These are phyloP conservation scores for Aquilaria yunnanensis DNA, from an alignment of 345 rosid genomes.

Conservation along the genomic window DNA sequence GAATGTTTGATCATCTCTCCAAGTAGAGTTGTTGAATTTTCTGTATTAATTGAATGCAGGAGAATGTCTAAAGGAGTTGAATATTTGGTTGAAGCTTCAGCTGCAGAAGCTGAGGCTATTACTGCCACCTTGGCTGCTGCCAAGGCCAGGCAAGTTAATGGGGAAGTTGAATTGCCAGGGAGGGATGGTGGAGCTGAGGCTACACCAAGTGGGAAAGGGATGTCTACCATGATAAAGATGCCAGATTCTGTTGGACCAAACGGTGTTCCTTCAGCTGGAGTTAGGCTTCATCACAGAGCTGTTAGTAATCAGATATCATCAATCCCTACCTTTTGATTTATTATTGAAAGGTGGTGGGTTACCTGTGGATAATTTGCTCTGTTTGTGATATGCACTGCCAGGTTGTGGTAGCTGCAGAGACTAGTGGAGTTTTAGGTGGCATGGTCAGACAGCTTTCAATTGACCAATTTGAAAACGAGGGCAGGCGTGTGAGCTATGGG, in stretches of 20 bases:
- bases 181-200: constrained; percentile 80
- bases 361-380: not conserved
- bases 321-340: constrained; percentile 10
- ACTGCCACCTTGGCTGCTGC: constrained; percentile 89
- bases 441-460: constrained; percentile 89
- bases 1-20: constrained; percentile 1
- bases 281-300: constrained; percentile 85
- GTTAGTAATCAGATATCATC: constrained; percentile 36
- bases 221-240: constrained; percentile 45
- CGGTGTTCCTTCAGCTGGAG: constrained; percentile 51
- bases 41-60: constrained; percentile 29
- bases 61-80: constrained; percentile 80
- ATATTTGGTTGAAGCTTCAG: constrained; percentile 87
- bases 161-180: constrained; percentile 75
- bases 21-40: not conserved
- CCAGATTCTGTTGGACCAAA: constrained; percentile 61
- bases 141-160: constrained; percentile 86
- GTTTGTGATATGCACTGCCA: constrained; percentile 22
- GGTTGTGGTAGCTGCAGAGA: constrained; percentile 92
- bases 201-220: constrained; percentile 70
- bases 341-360: constrained; percentile 4
- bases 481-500: constrained; percentile 84
- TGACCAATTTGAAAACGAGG: constrained; percentile 92
- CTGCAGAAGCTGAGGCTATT: constrained; percentile 94
- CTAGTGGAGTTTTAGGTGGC: constrained; percentile 89